Percentiles rank a stretch among this genome's conserved stretches.
These are phyloP conservation scores for Talaromyces thailandensis DNA, from an alignment of 495 filamentous ascomycete genomes.

Conservation along the genomic window DNA sequence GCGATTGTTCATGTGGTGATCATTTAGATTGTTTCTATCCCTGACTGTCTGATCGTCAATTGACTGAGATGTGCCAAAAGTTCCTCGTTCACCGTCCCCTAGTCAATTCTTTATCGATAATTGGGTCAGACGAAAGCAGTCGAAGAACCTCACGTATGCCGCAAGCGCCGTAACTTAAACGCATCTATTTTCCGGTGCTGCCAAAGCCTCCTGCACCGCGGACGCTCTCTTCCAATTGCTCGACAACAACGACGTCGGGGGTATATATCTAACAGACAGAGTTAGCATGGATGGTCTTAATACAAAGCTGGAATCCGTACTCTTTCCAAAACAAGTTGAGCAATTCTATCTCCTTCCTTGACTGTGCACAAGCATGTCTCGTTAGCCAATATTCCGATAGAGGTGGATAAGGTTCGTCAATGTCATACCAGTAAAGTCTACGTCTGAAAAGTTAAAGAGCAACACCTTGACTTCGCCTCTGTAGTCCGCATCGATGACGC, in stretches of 20 bases:
- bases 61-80: neutral
- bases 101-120: neutral
- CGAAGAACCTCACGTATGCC: neutral
- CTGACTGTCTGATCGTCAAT: neutral
- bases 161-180: neutral
- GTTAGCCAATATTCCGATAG: neutral
- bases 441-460: slow-evolving; percentile 83
- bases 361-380: slow-evolving; percentile 28
- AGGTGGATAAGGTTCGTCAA: neutral
- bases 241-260: slow-evolving; percentile 79
- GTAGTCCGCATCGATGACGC: slow-evolving; percentile 97
- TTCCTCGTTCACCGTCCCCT: neutral
- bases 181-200: slow-evolving; percentile 58
- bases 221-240: slow-evolving; percentile 82
- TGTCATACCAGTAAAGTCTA: slow-evolving; percentile 54
- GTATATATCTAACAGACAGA: slow-evolving; percentile 58
- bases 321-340: slow-evolving; percentile 86
- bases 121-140: neutral
- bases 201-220: slow-evolving; percentile 89
- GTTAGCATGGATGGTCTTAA: slow-evolving; percentile 7
- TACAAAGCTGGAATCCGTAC: slow-evolving; percentile 20
- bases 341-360: slow-evolving; percentile 78
- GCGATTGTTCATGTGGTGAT: neutral
- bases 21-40: neutral
- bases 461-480: slow-evolving; percentile 87